These are phyloP conservation scores for Torulaspora pretoriensis DNA, from an alignment of 1,139 yeast genomes.

Conservation along the genomic window DNA sequence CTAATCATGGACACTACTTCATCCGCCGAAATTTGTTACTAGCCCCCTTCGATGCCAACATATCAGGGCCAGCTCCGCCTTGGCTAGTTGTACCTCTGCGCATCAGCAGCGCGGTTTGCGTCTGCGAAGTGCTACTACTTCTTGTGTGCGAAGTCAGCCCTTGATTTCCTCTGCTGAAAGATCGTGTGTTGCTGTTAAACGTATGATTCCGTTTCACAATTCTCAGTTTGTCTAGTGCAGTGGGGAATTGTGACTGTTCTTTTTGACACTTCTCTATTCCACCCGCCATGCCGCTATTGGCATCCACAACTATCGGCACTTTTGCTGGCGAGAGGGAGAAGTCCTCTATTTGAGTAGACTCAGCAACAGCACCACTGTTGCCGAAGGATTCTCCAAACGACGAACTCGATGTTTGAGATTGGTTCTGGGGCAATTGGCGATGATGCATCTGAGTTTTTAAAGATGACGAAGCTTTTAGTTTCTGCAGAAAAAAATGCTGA, in stretches of 20 bases:
- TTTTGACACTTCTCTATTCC: neutral
- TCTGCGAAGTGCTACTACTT: conserved; percentile 16
- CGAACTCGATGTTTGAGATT: neutral
- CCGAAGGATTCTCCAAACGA: neutral
- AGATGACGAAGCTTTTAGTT: conserved; percentile 20
- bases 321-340: neutral
- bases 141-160: conserved; percentile 20
- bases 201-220: conserved; percentile 24
- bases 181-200: conserved; percentile 7
- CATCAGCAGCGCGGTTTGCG: conserved; percentile 12
- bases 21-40: conserved; percentile 13
- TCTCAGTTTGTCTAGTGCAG: conserved; percentile 22
- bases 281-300: neutral
- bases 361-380: conserved; percentile 14
- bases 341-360: conserved; percentile 12
- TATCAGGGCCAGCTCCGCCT: conserved; percentile 1
- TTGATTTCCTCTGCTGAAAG: conserved; percentile 15
- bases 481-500: conserved; percentile 17
- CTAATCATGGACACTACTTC: conserved; percentile 1
- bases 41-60: conserved; percentile 1
- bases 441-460: conserved; percentile 13
- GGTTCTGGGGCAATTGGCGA: neutral
- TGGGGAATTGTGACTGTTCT: conserved; percentile 19
- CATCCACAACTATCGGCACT: neutral
- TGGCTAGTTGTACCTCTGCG: conserved; percentile 9